Evolutionary conservation across 1,139 yeast genomes (phyloP).

Genomic region (Debaryomyces sp.): DNA sequence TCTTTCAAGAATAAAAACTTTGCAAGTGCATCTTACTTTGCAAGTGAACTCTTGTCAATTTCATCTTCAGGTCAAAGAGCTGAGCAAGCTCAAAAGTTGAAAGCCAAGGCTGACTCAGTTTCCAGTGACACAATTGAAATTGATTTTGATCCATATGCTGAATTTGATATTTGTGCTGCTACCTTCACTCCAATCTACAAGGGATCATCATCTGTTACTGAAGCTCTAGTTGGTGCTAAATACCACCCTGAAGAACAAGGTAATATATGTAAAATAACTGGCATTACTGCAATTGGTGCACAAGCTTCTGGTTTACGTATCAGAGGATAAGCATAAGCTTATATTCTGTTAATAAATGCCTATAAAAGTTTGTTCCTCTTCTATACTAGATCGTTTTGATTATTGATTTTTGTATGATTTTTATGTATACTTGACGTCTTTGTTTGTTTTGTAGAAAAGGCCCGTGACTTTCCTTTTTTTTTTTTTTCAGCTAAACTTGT

Average conservation of each 20-base stretch:
- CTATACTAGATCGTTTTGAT: background rate
- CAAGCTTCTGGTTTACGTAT: slow-evolving; percentile 91
- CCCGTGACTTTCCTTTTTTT: background rate
- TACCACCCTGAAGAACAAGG: slow-evolving; percentile 82
- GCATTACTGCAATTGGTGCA: slow-evolving; percentile 83
- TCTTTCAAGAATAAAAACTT: slow-evolving; percentile 85
- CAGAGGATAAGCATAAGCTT: slow-evolving; percentile 26
- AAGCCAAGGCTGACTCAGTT: slow-evolving; percentile 74
- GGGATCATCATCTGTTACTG: slow-evolving; percentile 68
- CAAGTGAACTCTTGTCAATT: slow-evolving; percentile 74
- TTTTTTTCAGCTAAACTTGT: background rate
- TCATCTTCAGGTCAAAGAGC: slow-evolving; percentile 77
- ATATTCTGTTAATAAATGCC: background rate
- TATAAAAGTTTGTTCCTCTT: background rate
- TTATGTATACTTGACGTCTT: background rate
- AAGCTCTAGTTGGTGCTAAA: slow-evolving; percentile 90
- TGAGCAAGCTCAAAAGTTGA: slow-evolving; percentile 84
- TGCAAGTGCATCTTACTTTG: slow-evolving; percentile 89
- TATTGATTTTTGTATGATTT: slow-evolving; percentile 2
- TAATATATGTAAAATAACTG: slow-evolving; percentile 72
- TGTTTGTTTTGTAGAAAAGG: background rate
- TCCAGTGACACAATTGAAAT: slow-evolving; percentile 87
- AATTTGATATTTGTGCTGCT: slow-evolving; percentile 86
- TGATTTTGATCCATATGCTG: slow-evolving; percentile 91
- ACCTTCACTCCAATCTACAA: slow-evolving; percentile 87